Base-by-base conservation (phyloP, 169 alveolate genomes). In the Amoebophrya sp. region DNA sequence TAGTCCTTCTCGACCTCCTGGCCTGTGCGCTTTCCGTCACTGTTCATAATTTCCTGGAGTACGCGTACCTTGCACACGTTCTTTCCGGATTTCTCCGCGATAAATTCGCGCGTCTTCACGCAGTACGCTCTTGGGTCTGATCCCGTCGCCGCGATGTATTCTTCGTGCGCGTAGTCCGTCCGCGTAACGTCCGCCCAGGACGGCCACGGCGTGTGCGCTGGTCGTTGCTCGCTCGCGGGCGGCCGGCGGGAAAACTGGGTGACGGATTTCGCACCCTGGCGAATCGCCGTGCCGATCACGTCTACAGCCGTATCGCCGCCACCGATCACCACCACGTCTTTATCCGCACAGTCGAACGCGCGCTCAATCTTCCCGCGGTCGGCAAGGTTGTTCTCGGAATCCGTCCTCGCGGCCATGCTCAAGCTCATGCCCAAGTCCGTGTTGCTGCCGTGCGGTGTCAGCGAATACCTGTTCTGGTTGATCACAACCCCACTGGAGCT, bases 231-330 rank as follows among this genome's bases (percentile, higher is more conserved):
- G 41, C 40, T 4, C n/a, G 90, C 70, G 16, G 41, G 7, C 70
- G 91, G 93, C 88, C 93, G 89, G 42, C 95, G 88, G 15, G 95
- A 92, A 45, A 93, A 93, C 69, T 93, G 95, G 40, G 92, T 89
- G 50, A 94, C 94, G 38, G 93, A 89, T 31, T 92, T 90, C 31
- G 95, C 95, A 5, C 94, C 94, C 94, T 91, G 91, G 34, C 95
- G 94, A 20, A 94, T 89, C 38, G 95, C 95, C 48, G 93, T 92
- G 78, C 93, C 93, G 10, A 94, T 90, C 26, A 94, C 92, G 78
- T 94, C 95, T 29, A 92, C 94, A 10, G 94, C 94, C 40, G 95
- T 94, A 90, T 94, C 92, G 70, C 95, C 95, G 16, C 95, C 95
- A 20, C 95, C 95, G 42, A 94, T 69, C 40, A 94, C 93, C 29